These are phyloP conservation scores for Zarea fungicola DNA, from an alignment of 2,329 filamentous ascomycete genomes.

Conservation along the genomic window DNA sequence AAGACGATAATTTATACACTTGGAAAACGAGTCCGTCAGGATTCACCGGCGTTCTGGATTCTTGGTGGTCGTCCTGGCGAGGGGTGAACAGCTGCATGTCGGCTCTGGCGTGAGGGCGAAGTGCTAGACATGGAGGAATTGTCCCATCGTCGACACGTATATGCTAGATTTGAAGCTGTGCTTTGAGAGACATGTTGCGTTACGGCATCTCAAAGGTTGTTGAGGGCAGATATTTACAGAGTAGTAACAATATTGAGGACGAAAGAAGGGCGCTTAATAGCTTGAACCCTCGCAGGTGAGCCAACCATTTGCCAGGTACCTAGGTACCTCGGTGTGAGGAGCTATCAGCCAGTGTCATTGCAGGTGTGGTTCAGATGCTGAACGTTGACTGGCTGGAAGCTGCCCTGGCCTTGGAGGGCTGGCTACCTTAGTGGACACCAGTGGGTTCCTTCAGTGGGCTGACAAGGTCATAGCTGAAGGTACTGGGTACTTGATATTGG, in stretches of 20 bases:
- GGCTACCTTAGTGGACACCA: background rate
- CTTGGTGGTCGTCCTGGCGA: too few relatives aligned
- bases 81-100: too few relatives aligned
- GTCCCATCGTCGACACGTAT: too few relatives aligned
- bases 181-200: too few relatives aligned
- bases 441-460: background rate
- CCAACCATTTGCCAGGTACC: background rate
- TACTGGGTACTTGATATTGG: too few relatives aligned
- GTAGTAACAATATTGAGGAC: background rate
- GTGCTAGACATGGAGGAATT: too few relatives aligned
- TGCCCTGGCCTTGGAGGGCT: background rate
- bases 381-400: background rate
- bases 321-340: background rate
- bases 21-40: too few relatives aligned
- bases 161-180: background rate
- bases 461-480: too few relatives aligned
- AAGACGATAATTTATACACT: too few relatives aligned
- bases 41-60: too few relatives aligned
- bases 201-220: too few relatives aligned
- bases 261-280: background rate
- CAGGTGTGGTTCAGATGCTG: background rate
- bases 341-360: background rate
- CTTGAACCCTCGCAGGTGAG: background rate
- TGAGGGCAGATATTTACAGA: background rate
- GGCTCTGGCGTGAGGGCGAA: too few relatives aligned